phyloP scores from a whole-genome alignment of 345 rosid genomes.

The Hibiscus tridactylites region DNA sequence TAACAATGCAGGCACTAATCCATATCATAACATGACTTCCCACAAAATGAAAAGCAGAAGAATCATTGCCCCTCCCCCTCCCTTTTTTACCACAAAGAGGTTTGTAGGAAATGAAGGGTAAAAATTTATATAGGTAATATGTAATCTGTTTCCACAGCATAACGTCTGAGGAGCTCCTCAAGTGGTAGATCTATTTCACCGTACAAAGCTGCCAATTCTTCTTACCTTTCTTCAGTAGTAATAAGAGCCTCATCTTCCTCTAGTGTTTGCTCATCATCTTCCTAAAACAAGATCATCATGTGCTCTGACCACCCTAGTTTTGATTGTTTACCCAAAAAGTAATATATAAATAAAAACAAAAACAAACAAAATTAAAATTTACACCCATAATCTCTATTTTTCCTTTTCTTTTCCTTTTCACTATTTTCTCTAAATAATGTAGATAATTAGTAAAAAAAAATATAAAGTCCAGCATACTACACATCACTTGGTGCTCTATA shows the following conservation, averaged over 20 bases:
- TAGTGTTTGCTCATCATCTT: conserved; percentile 90
- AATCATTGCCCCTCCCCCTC: background rate
- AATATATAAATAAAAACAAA: too few species aligned
- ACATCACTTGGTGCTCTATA: background rate
- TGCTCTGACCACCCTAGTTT: background rate
- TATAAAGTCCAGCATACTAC: background rate
- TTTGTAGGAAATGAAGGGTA: background rate
- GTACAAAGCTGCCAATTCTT: conserved; percentile 80
- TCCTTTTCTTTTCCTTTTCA: background rate
- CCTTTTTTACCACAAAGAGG: too few species aligned
- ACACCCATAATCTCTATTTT: background rate
- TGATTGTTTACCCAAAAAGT: background rate
- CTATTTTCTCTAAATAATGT: background rate
- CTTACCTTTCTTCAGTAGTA: conserved; percentile 77
- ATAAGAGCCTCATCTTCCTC: conserved; percentile 92
- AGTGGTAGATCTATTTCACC: conserved; percentile 80
- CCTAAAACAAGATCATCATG: conserved; percentile 53
- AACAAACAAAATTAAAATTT: background rate
- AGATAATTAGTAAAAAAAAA: background rate
- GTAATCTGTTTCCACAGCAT: conserved; percentile 46
- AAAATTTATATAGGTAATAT: background rate
- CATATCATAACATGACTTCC: background rate
- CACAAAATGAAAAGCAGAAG: background rate
- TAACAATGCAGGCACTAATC: background rate
- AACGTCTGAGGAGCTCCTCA: conserved; percentile 73